These are phyloP conservation scores for Vanrija sp. DNA, from an alignment of 1,284 basidiomycete genomes.

Conservation along the genomic window DNA sequence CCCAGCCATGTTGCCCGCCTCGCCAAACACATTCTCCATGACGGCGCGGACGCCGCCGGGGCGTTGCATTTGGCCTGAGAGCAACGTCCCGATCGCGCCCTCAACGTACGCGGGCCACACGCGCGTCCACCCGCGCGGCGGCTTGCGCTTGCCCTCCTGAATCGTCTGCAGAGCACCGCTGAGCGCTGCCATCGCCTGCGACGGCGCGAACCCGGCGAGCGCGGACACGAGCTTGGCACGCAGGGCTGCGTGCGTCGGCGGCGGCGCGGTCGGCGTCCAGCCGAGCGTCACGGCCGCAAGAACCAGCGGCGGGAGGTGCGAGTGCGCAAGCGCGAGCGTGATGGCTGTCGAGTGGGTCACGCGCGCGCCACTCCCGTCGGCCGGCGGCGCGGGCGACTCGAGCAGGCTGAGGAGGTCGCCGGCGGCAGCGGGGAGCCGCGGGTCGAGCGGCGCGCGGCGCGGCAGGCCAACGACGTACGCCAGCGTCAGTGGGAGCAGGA, in stretches of 20 bases:
- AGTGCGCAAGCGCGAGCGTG: conserved; percentile 24
- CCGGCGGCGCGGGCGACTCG: conserved; percentile 15
- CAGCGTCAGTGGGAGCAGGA: conserved; percentile 21
- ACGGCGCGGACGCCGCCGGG: conserved; percentile 35
- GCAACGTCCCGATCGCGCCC: conserved; percentile 22
- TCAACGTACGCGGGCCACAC: conserved; percentile 34
- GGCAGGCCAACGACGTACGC: conserved; percentile 21
- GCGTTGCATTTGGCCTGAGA: conserved; percentile 30
- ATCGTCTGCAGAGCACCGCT: conserved; percentile 25
- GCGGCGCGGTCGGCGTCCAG: conserved; percentile 29
- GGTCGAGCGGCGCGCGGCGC: background rate
- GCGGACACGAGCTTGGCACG: conserved; percentile 16
- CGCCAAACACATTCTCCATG: conserved; percentile 41
- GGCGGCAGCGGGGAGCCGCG: background rate
- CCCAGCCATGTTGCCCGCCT: conserved; percentile 21
- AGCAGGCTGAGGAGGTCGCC: conserved; percentile 21
- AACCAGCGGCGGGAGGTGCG: conserved; percentile 27
- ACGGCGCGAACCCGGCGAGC: conserved; percentile 21
- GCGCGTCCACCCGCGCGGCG: conserved; percentile 25
- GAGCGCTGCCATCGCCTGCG: conserved; percentile 28
- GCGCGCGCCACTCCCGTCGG: conserved; percentile 12
- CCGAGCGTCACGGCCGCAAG: conserved; percentile 28
- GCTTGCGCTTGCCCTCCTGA: conserved; percentile 4
- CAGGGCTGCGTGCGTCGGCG: conserved; percentile 14
- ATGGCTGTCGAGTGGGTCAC: conserved; percentile 19